phyloP scores from a whole-genome alignment of 31 red algal genomes.

The Endocladia muricata region DNA sequence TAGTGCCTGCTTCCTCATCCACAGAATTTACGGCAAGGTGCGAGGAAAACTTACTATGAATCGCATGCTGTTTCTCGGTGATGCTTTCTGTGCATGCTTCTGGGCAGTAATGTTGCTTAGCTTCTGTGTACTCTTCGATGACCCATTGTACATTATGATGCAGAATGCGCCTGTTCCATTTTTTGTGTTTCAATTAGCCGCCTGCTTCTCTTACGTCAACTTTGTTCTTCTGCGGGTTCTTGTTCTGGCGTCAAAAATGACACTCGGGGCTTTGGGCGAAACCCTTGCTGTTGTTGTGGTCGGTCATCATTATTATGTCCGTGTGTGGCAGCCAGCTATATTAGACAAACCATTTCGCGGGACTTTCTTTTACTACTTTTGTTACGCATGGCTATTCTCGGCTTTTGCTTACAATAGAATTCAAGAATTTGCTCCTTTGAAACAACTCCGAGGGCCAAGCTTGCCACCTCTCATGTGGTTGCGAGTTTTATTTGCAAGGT shows the following conservation, averaged over 20 bases:
- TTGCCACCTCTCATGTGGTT: conserved; percentile 63
- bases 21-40: conserved; percentile 55
- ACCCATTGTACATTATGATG: conserved; percentile 71
- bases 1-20: conserved; percentile 15
- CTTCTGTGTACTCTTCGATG: conserved; percentile 61
- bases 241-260: conserved; percentile 75
- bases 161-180: conserved; percentile 51
- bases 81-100: conserved; percentile 72
- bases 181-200: conserved; percentile 73
- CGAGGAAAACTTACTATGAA: conserved; percentile 63
- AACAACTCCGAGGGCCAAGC: conserved; percentile 71
- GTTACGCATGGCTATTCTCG: conserved; percentile 71
- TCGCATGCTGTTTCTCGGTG: conserved; percentile 69
- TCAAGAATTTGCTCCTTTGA: conserved; percentile 72
- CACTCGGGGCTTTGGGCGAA: conserved; percentile 69
- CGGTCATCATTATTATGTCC: conserved; percentile 81
- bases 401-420: conserved; percentile 75
- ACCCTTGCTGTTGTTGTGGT: conserved; percentile 73
- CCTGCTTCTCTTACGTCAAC: conserved; percentile 66
- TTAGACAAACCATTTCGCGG: conserved; percentile 61
- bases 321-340: conserved; percentile 76
- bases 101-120: conserved; percentile 66
- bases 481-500: conserved; percentile 48
- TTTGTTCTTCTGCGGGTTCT: conserved; percentile 77
- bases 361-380: conserved; percentile 75